Conservation (phyloP, 2,329 filamentous ascomycete species). For the Dactylellina sp. region DNA sequence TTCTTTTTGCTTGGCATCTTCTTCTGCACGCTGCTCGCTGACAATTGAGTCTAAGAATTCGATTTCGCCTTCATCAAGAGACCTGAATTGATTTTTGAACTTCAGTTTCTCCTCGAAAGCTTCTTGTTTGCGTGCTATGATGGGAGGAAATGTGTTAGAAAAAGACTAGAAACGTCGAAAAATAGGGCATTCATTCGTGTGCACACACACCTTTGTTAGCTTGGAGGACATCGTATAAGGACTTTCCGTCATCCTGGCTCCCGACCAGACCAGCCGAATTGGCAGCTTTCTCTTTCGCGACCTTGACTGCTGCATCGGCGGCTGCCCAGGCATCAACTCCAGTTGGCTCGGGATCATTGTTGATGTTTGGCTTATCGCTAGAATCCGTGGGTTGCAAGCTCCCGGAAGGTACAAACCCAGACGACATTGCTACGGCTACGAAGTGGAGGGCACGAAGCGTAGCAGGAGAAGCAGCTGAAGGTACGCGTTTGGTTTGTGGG, state of each 20-base stretch:
- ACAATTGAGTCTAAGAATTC: constrained; percentile 76
- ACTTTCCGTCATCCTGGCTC: constrained; percentile 70
- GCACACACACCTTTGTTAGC: constrained; percentile 77
- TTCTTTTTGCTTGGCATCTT: constrained; percentile 70
- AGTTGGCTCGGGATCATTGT: constrained; percentile 17
- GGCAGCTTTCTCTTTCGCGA: constrained; percentile 70
- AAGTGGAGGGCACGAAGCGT: not conserved
- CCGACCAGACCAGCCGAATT: constrained; percentile 62
- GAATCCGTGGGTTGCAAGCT: constrained; percentile 43
- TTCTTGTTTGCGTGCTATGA: constrained; percentile 79
- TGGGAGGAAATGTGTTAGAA: constrained; percentile 8
- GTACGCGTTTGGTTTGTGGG: constrained; percentile 28
- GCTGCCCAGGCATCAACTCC: constrained; percentile 58
- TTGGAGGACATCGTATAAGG: constrained; percentile 79
- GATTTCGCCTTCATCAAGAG: constrained; percentile 81
- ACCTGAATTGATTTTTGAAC: constrained; percentile 80
- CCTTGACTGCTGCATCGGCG: constrained; percentile 67
- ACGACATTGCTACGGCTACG: constrained; percentile 58
- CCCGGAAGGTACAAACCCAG: constrained; percentile 61
- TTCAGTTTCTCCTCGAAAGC: constrained; percentile 80
- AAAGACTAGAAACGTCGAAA: constrained; percentile 20
- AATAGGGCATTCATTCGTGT: constrained; percentile 33
- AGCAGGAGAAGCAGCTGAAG: not conserved
- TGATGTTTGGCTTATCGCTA: not conserved
- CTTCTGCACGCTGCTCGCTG: constrained; percentile 68